A percentile compares a stretch with the other conserved stretches of the same genome.
These are phyloP conservation scores for Fusarium liriodendri DNA, from an alignment of 2,329 filamentous ascomycete genomes.

Conservation along the genomic window DNA sequence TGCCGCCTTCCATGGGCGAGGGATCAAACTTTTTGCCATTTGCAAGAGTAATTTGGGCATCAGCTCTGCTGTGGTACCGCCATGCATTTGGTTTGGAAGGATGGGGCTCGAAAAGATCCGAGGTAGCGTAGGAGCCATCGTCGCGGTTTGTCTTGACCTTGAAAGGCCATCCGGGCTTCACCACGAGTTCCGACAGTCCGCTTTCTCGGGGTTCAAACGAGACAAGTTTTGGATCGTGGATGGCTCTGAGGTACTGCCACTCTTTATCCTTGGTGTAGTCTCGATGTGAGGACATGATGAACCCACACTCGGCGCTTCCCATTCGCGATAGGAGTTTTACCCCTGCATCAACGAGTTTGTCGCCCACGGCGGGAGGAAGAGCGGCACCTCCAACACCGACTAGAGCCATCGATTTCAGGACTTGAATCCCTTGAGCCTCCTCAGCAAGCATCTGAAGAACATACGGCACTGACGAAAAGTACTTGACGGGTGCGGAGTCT, in stretches of 20 bases:
- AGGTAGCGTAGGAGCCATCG: slow-evolving; percentile 71
- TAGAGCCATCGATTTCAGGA: slow-evolving; percentile 65
- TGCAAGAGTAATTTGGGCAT: slow-evolving; percentile 70
- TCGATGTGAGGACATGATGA: slow-evolving; percentile 71
- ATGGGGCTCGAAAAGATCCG: slow-evolving; percentile 71
- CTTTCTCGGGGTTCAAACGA: slow-evolving; percentile 58
- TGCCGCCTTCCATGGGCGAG: slow-evolving; percentile 66
- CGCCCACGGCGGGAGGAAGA: slow-evolving; percentile 62
- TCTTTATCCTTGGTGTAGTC: slow-evolving; percentile 64
- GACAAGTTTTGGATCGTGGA: too few species aligned
- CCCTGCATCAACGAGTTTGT: slow-evolving; percentile 60
- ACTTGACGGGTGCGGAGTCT: slow-evolving; percentile 53
- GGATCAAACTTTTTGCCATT: slow-evolving; percentile 79
- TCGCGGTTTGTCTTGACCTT: slow-evolving; percentile 67
- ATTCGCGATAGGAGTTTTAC: slow-evolving; percentile 71
- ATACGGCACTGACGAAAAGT: slow-evolving; percentile 73
- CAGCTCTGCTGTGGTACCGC: slow-evolving; percentile 71
- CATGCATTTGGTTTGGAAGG: slow-evolving; percentile 63
- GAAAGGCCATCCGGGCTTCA: slow-evolving; percentile 67
- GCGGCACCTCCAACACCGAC: slow-evolving; percentile 74
- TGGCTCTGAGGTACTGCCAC: slow-evolving; percentile 68
- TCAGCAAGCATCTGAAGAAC: slow-evolving; percentile 65
- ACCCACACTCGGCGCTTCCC: slow-evolving; percentile 75
- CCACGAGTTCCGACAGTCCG: slow-evolving; percentile 64
- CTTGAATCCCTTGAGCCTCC: slow-evolving; percentile 52